These are phyloP conservation scores for Botrytis cinerea DNA, from an alignment of 2,329 filamentous ascomycete genomes.

Conservation along the genomic window DNA sequence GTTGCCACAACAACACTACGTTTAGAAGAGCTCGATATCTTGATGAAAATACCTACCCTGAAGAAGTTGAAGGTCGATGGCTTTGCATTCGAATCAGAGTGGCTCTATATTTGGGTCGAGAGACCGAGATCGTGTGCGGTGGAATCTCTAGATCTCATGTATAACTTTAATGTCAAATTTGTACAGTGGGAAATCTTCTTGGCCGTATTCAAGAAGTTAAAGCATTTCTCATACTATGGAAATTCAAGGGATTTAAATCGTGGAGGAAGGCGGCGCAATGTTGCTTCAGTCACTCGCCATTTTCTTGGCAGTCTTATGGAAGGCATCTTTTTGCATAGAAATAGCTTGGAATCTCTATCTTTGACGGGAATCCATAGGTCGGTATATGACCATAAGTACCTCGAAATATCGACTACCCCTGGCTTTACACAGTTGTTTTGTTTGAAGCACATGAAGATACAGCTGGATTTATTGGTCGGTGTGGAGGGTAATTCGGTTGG, in stretches of 20 bases:
- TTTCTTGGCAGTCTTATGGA: not conserved
- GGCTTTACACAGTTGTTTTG: not conserved
- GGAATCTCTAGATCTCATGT: not conserved
- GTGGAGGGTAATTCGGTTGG: not conserved
- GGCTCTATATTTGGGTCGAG: rapidly evolving
- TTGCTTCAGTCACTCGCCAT: rapidly evolving
- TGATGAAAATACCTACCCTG: not conserved
- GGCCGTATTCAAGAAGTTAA: not conserved
- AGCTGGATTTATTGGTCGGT: not conserved
- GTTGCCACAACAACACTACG: rapidly evolving
- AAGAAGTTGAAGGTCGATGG: not conserved
- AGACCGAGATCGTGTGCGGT: too few species aligned
- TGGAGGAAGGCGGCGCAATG: too few species aligned
- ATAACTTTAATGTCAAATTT: not conserved
- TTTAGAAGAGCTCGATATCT: not conserved
- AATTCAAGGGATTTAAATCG: not conserved
- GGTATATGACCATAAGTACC: not conserved
- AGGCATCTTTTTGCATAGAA: not conserved
- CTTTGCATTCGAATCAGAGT: not conserved
- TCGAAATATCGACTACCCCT: not conserved
- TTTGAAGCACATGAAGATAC: not conserved
- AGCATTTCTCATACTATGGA: not conserved
- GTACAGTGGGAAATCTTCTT: rapidly evolving
- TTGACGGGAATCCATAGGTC: not conserved
- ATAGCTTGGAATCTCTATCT: not conserved